Evolutionary conservation across 768 basidiomycete genomes (phyloP), one percentile per base, ranked within the genome.

Genomic region (Collybia sp.): DNA sequence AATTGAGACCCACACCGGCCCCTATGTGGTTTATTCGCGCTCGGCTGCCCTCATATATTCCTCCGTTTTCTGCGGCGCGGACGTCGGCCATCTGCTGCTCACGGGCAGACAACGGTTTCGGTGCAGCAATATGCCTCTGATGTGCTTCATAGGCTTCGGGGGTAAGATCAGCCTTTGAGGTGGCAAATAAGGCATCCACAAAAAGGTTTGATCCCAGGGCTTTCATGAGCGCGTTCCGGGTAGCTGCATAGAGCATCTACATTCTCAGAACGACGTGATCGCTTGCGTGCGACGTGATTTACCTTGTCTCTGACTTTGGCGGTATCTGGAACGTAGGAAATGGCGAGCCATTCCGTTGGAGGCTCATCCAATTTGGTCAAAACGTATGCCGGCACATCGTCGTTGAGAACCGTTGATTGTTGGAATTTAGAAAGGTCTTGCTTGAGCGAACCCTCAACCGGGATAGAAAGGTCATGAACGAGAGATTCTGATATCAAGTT

Each of bases 171-270:
- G 65, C 68, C 59, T 82, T 87, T 44, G 77, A 74, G 0, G 87
- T 90, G 1, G 90, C 90, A 57, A 88, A 90, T n/a, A 93, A 66
- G 32, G 76, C 73, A 59, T 88, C 83, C 2, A 75, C 75, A 63
- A 93, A 89, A 30, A 78, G 62, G 13, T 79, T 70, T 2, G 91
- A 83, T 37, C 89, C 89, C 3, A 94, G 73, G n/a, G 75, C 69
- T 61, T 79, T 89, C 20, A 82, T 72, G 16, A 93, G 72, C 13
- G 82, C 73, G 17, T 72, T 70, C 37, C 89, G 80, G 1, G 85
- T 83, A 2, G 91, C 85, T 16, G 92, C 89, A 63, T 93, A 93
- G 30, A 94, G 71, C 90, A 93, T 94, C 89, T 93, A 46, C 12
- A 32, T 41, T 36, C 17, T 53, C 36, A 44, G 43, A 30, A n/a